Evolutionary conservation across 2,329 filamentous ascomycete genomes (phyloP).

Genomic region (Lachnellula cervina): DNA sequence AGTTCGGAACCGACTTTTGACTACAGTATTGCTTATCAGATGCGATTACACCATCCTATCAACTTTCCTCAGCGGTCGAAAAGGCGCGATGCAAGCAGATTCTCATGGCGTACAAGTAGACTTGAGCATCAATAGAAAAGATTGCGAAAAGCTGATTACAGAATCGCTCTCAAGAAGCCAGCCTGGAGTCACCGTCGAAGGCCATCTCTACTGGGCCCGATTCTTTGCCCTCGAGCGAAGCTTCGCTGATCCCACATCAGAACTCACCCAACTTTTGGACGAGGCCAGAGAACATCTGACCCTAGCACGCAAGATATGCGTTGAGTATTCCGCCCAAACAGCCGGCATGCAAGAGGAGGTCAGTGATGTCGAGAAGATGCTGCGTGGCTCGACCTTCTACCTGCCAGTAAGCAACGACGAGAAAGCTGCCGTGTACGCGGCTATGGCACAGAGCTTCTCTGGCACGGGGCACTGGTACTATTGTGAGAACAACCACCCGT

Average conservation of each 20-base stretch:
- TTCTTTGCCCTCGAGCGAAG: slow-evolving; percentile 21
- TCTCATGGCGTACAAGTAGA: slow-evolving; percentile 13
- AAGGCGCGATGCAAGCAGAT: slow-evolving; percentile 9
- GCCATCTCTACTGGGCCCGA: slow-evolving; percentile 23
- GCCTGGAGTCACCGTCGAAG: slow-evolving; percentile 17
- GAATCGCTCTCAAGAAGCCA: slow-evolving; percentile 19
- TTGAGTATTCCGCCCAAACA: slow-evolving; percentile 20
- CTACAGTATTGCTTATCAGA: slow-evolving; percentile 23
- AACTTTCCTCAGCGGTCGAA: slow-evolving; percentile 17
- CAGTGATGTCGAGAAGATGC: slow-evolving; percentile 40
- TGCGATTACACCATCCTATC: slow-evolving; percentile 24
- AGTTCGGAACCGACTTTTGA: slow-evolving; percentile 29
- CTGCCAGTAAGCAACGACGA: slow-evolving; percentile 45
- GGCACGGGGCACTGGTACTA: slow-evolving; percentile 60
- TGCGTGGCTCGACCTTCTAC: slow-evolving; percentile 45
- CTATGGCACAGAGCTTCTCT: slow-evolving; percentile 47
- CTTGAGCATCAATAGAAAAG: slow-evolving; percentile 21
- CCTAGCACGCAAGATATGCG: slow-evolving; percentile 18
- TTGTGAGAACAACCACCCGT: slow-evolving; percentile 53
- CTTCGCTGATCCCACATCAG: slow-evolving; percentile 14
- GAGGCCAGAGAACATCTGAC: slow-evolving; percentile 15
- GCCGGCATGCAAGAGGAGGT: slow-evolving; percentile 36
- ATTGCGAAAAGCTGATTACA: slow-evolving; percentile 21
- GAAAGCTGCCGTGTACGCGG: slow-evolving; percentile 43
- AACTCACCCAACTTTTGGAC: slow-evolving; percentile 19